Evolutionary conservation across 805 yeast genomes (phyloP).

Genomic region (Jamesozyma lodderae): DNA sequence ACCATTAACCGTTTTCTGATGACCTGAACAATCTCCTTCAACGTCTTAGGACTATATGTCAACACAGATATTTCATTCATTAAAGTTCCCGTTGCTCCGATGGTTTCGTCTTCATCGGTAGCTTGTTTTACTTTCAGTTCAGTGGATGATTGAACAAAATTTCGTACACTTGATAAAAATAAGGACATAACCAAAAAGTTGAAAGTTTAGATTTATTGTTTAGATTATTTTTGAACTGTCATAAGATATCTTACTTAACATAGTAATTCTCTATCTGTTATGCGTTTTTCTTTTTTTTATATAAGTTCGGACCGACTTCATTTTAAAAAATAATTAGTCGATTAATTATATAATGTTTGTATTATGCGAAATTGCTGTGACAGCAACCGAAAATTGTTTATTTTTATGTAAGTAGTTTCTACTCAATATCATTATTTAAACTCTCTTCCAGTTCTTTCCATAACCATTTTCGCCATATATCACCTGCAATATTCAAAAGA

Average conservation of each 20-base stretch:
- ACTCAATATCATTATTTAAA: slow-evolving; percentile 9
- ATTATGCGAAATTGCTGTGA: too few relatives aligned
- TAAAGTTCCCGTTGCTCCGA: slow-evolving; percentile 50
- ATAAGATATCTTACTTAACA: too few relatives aligned
- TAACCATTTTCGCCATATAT: slow-evolving; percentile 78
- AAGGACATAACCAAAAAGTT: too few relatives aligned
- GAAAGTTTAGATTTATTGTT: too few relatives aligned
- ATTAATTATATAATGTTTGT: too few relatives aligned
- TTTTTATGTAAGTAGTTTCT: background rate
- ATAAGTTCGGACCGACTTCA: too few relatives aligned
- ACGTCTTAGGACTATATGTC: slow-evolving; percentile 34
- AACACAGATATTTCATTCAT: slow-evolving; percentile 43
- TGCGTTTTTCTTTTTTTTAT: too few relatives aligned
- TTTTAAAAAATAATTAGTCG: too few relatives aligned
- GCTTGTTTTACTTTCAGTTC: slow-evolving; percentile 37
- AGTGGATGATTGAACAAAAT: slow-evolving; percentile 28
- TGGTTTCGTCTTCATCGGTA: slow-evolving; percentile 40
- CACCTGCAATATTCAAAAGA: slow-evolving; percentile 71
- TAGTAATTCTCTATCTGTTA: too few relatives aligned
- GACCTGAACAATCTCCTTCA: slow-evolving; percentile 33
- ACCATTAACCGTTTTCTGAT: slow-evolving; percentile 34
- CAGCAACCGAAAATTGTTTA: too few relatives aligned
- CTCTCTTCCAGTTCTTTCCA: slow-evolving; percentile 49
- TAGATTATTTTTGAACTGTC: too few relatives aligned
- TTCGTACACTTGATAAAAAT: slow-evolving; percentile 23